These are phyloP conservation scores for Triangularia setosa DNA, from an alignment of 2,329 filamentous ascomycete genomes.

Conservation along the genomic window DNA sequence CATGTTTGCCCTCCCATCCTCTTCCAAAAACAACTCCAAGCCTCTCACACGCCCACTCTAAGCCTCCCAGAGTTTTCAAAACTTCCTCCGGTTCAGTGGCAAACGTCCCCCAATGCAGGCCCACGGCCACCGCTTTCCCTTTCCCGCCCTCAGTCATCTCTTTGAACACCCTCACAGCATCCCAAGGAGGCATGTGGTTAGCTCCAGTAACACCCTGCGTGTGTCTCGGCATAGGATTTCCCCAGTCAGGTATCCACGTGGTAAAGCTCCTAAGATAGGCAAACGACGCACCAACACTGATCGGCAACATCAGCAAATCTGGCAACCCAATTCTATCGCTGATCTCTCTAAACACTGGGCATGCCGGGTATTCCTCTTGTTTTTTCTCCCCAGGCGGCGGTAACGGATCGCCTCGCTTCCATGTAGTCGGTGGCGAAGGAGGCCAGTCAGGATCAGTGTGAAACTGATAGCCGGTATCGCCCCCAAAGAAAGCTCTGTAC, in stretches of 20 bases:
- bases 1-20: neutral
- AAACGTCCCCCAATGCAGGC: constrained; percentile 30
- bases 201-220: constrained; percentile 22
- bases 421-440: constrained; percentile 11
- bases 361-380: constrained; percentile 18
- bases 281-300: constrained; percentile 27
- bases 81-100: constrained; percentile 27
- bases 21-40: constrained; percentile 25
- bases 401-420: neutral
- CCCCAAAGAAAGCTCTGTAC: constrained; percentile 62
- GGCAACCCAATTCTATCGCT: constrained; percentile 22
- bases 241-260: constrained; percentile 22
- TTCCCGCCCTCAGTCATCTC: constrained; percentile 18
- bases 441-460: constrained; percentile 25
- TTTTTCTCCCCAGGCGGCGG: neutral
- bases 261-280: constrained; percentile 27
- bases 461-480: constrained; percentile 63
- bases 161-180: constrained; percentile 27
- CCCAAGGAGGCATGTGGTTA: constrained; percentile 30
- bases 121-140: constrained; percentile 20
- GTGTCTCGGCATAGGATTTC: constrained; percentile 26
- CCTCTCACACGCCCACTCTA: constrained; percentile 28
- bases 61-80: constrained; percentile 24
- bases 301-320: constrained; percentile 24
- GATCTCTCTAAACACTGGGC: constrained; percentile 27